Base-by-base conservation (phyloP, 768 basidiomycete species). In the Lactifluus pinguis region DNA sequence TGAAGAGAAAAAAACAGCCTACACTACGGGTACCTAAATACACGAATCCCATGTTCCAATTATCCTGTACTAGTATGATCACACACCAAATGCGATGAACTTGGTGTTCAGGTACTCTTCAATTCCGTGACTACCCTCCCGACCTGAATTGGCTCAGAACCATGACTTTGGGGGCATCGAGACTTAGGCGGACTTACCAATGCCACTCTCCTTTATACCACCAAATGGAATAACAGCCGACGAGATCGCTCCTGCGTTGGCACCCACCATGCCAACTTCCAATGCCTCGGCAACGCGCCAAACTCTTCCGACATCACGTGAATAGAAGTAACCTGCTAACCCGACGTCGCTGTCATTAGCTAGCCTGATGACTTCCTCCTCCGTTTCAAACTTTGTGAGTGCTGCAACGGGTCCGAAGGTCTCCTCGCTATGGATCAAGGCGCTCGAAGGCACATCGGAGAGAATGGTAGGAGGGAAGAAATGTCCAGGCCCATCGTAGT, bases 211-310 rank as follows among this genome's bases (percentile, higher is more conserved):
- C 74, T 94, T 93, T 51, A 95, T 75, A 8, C 93, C 93, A 25
- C 94, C 93, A 67, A 95, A 95, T 19, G 92, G 92, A 76, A 92
- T 85, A 14, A 77, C 77, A 30, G 86, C 87, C 71, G 87, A 84
- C 59, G 86, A 89, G 69, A 95, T 82, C 58, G 85, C 53, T 3
- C 88, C 88, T 1, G 90, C 90, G 72, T 94, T 94, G 51, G 81
- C 78, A 36, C 89, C 91, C 25, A 95, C 91, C 85, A 87, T 98
- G 5, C 95, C 95, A 6, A 95, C 92, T 73, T 99, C 92, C 32
- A 98, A 77, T 65, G 80, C 87, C 76, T 97, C 97, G 15, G 95
- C 92, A 17, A 99, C 94, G 45, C 95, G 82, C 90, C 92, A 98
- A 47, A 91, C 86, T 42, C 95, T 76, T 3, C 92, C 89, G 6